Evolutionary conservation across 2,329 filamentous ascomycete genomes (phyloP).

Genomic region (Scedosporium minutisporum): DNA sequence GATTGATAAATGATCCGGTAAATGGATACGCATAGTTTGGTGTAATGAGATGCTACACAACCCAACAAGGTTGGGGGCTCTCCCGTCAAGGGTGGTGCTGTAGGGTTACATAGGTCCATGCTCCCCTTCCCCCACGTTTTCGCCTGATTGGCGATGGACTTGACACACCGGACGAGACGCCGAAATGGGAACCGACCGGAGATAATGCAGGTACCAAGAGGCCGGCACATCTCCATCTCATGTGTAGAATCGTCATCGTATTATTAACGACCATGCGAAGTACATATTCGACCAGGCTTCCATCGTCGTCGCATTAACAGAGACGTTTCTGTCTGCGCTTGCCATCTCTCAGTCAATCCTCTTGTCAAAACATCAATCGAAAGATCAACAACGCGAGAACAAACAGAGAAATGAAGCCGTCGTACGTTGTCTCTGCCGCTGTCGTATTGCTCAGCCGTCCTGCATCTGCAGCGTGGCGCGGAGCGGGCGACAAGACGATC

Average conservation of each 20-base stretch:
- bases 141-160: no score
- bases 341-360: background rate
- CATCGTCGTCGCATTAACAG: no score
- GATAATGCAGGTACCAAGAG: background rate
- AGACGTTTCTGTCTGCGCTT: background rate
- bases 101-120: no score
- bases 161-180: background rate
- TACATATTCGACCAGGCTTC: no score
- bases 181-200: background rate
- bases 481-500: slow-evolving; percentile 31
- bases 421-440: slow-evolving; percentile 19
- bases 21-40: no score
- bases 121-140: no score
- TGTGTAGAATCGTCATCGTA: background rate
- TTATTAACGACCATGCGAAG: background rate
- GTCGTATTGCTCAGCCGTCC: slow-evolving; percentile 18
- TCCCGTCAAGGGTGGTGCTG: no score
- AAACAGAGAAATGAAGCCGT: slow-evolving; percentile 20
- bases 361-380: background rate
- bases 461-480: slow-evolving; percentile 20
- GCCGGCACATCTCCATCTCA: background rate
- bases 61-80: no score
- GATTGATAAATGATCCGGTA: no score
- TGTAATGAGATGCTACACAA: no score
- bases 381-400: slow-evolving; percentile 11